These are phyloP conservation scores for Adenanthera pavonina DNA, from an alignment of 306 rosid species.

Conservation along the genomic window DNA sequence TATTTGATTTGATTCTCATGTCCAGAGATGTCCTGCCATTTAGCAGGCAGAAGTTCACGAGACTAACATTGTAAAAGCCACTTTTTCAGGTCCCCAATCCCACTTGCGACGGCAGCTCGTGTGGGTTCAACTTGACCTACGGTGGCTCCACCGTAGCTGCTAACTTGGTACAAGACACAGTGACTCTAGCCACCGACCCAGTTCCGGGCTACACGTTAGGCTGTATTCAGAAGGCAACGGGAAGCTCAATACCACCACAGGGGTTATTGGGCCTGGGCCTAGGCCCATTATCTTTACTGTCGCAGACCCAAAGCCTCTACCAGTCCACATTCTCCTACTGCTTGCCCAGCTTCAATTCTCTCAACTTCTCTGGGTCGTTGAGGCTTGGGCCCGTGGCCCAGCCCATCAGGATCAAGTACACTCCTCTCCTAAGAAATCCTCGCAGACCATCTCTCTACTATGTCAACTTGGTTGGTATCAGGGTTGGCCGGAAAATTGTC, in stretches of 20 bases:
- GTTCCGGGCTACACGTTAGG: constrained; percentile 74
- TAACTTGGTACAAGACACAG: constrained; percentile 68
- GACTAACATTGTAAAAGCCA: constrained; percentile 28
- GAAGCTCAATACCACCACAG: constrained; percentile 73
- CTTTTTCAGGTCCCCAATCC: constrained; percentile 84
- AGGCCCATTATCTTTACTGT: constrained; percentile 78
- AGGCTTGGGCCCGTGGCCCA: constrained; percentile 87
- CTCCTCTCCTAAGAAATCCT: constrained; percentile 86
- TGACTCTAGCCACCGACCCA: constrained; percentile 75
- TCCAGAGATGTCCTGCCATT: background rate
- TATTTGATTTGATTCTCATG: background rate
- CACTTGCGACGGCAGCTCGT: constrained; percentile 65
- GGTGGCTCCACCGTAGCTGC: constrained; percentile 75
- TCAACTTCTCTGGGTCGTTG: constrained; percentile 82
- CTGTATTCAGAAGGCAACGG: constrained; percentile 70
- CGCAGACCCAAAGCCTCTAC: constrained; percentile 81
- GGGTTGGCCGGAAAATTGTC: constrained; percentile 76
- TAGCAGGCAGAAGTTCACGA: constrained; percentile 52
- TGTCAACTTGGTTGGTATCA: constrained; percentile 68
- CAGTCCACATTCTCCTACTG: constrained; percentile 93
- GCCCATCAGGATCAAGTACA: constrained; percentile 82
- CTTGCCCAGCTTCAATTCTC: constrained; percentile 84
- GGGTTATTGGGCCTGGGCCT: constrained; percentile 95
- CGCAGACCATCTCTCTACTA: constrained; percentile 87
- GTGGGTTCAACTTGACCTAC: constrained; percentile 80